Evolutionary conservation across 2,329 filamentous ascomycete species (phyloP).

Genomic region (Periconia macrospinosa): DNA sequence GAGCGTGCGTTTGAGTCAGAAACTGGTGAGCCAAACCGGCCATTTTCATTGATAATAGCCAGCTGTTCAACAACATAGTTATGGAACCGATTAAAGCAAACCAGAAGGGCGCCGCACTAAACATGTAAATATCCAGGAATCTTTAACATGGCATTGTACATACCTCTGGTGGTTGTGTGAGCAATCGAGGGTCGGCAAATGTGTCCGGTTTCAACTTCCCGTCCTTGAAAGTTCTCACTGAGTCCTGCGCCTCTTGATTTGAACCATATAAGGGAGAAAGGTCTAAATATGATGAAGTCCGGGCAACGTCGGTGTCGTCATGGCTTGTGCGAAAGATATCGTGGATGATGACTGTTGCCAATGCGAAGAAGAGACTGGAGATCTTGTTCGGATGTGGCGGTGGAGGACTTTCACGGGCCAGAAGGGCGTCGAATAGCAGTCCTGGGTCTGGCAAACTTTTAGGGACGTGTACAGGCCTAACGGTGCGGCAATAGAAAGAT

Average conservation of each 20-base stretch:
- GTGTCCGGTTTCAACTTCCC: constrained; percentile 70
- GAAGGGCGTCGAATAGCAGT: constrained; percentile 64
- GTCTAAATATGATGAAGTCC: constrained; percentile 74
- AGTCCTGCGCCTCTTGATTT: constrained; percentile 65
- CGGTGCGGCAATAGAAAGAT: constrained; percentile 63
- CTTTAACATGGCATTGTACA: constrained; percentile 44
- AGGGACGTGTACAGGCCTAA: constrained; percentile 56
- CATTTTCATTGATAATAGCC: constrained; percentile 78
- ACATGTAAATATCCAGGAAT: background rate
- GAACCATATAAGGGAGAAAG: constrained; percentile 67
- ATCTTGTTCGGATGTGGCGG: constrained; percentile 67
- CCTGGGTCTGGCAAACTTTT: constrained; percentile 65
- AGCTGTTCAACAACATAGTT: constrained; percentile 80
- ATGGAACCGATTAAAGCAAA: constrained; percentile 74
- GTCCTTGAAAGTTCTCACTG: constrained; percentile 65
- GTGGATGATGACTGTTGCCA: constrained; percentile 65
- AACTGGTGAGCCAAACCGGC: constrained; percentile 69
- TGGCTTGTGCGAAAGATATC: constrained; percentile 68
- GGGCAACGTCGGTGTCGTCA: constrained; percentile 62
- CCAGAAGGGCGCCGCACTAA: constrained; percentile 39
- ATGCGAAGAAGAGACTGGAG: constrained; percentile 72
- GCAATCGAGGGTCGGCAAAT: constrained; percentile 65
- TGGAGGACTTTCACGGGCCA: constrained; percentile 58
- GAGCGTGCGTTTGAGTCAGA: constrained; percentile 24
- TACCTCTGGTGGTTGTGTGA: constrained; percentile 70